phyloP scores from a whole-genome alignment of 148 eudicot genomes.

The Chenopodium berlandieri region DNA sequence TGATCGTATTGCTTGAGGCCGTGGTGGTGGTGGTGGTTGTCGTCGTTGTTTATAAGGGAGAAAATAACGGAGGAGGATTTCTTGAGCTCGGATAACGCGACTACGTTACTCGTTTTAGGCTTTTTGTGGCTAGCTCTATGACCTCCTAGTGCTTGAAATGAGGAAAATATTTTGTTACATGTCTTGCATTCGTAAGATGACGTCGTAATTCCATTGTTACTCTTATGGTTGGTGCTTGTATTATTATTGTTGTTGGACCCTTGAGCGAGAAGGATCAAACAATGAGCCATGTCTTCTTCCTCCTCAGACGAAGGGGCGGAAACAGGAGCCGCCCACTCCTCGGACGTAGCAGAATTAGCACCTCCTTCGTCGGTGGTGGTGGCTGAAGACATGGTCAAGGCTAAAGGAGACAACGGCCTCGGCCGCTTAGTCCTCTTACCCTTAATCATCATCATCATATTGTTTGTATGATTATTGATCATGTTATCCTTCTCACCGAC shows the following conservation, averaged over 20 bases:
- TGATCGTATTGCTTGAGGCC: not conserved
- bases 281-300: constrained; percentile 77
- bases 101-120: constrained; percentile 20
- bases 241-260: constrained; percentile 27
- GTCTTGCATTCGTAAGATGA: constrained; percentile 62
- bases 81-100: not conserved
- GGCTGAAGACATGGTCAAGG: constrained; percentile 38
- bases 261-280: constrained; percentile 74
- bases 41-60: constrained; percentile 11
- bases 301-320: constrained; percentile 21
- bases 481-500: not conserved
- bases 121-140: constrained; percentile 64
- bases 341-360: not conserved
- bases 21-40: not conserved
- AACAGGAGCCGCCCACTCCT: not conserved
- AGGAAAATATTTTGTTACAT: constrained; percentile 42
- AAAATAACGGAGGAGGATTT: constrained; percentile 13
- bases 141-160: constrained; percentile 64
- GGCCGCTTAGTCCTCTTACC: constrained; percentile 70
- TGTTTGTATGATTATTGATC: not conserved
- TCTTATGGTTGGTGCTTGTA: not conserved
- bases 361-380: constrained; percentile 18
- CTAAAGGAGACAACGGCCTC: constrained; percentile 44
- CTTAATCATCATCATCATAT: constrained; percentile 36
- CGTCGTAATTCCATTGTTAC: constrained; percentile 9